Evolutionary conservation across 225 moss, liverwort and hornwort species (phyloP), one percentile per base, ranked within the genome.

Genomic region (Anthoceros angustus): DNA sequence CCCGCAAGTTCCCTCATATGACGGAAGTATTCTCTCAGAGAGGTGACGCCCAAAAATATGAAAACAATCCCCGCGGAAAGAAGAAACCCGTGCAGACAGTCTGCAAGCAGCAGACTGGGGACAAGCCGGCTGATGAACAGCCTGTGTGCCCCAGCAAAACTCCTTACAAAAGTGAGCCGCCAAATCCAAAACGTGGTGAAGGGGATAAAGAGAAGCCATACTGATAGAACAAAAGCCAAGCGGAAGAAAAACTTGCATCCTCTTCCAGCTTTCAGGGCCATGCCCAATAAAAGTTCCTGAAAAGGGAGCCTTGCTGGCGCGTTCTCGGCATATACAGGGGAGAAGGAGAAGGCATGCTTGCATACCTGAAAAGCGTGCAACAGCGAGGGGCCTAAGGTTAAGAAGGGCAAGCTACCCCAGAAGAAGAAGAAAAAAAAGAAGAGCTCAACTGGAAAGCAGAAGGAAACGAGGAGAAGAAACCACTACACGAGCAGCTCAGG

Each of bases 151-250:
- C 92, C 98, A 40, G 84, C 76, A 72, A 82, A 82, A 74, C 98
- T 98, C 73, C 92, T 87, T 64, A 98, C 98, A 70, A 98, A 92
- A 10, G 89, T 92, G 69, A 98, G 86, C 72, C 87, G 83, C 98
- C 98, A 98, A 72, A 98, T 89, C 98, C 98, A 98, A 71, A 98
- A 89, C 39, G 98, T 98, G 23, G 85, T 83, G 68, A 92, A 92
- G 4, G 98, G 98, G 39, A 98, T 92, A 74, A 98, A 77, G 25
- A 98, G 75, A 49, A 98, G 81, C 98, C 98, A 98, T 39, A 98
- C 89, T 16, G 87, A 86, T 42, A 92, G 74, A 20, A 98, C 98
- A 77, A 92, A 92, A 25, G 84, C 62, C 8, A 98, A 73, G 21
- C 98, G 91, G 41, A 85, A 62, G 72, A 89, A 84, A 78, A 87